phyloP scores from a whole-genome alignment of 768 basidiomycete genomes.

The Podaxis carcinomalis region DNA sequence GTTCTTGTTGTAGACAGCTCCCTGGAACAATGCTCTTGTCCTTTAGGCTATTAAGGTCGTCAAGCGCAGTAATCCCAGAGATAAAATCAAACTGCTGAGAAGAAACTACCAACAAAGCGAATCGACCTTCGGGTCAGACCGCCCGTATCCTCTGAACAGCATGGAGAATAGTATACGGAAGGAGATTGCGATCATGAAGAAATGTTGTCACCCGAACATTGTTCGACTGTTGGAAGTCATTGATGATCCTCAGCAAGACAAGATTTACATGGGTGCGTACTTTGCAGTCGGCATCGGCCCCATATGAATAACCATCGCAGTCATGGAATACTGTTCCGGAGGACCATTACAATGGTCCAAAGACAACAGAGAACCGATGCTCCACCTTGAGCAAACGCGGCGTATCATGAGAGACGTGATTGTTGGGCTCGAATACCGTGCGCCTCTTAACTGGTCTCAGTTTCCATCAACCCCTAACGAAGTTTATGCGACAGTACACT shows the following conservation, averaged over 20 bases:
- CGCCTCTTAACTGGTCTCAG: slow-evolving; percentile 17
- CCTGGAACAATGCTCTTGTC: background rate
- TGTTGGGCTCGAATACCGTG: slow-evolving; percentile 40
- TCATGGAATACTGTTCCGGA: slow-evolving; percentile 38
- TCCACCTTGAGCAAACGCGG: slow-evolving; percentile 32
- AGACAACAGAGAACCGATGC: slow-evolving; percentile 25
- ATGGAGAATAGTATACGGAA: slow-evolving; percentile 74
- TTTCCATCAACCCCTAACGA: background rate
- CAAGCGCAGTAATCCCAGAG: slow-evolving; percentile 58
- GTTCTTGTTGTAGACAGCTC: background rate
- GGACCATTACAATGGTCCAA: slow-evolving; percentile 38
- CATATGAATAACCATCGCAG: slow-evolving; percentile 16
- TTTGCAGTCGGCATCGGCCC: background rate
- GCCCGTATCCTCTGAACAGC: slow-evolving; percentile 39
- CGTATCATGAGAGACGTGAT: slow-evolving; percentile 38
- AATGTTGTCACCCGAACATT: slow-evolving; percentile 73
- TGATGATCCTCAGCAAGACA: slow-evolving; percentile 76
- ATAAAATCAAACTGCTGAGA: slow-evolving; percentile 54
- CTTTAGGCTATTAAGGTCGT: slow-evolving; percentile 68
- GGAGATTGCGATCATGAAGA: slow-evolving; percentile 92
- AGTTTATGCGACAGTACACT: slow-evolving; percentile 27
- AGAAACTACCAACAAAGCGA: slow-evolving; percentile 32
- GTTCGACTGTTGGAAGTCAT: slow-evolving; percentile 85
- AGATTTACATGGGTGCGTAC: slow-evolving; percentile 78
- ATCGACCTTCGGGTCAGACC: slow-evolving; percentile 9